phyloP scores from a whole-genome alignment of 2,329 filamentous ascomycete species.

The Emmonsiellopsis sp. region DNA sequence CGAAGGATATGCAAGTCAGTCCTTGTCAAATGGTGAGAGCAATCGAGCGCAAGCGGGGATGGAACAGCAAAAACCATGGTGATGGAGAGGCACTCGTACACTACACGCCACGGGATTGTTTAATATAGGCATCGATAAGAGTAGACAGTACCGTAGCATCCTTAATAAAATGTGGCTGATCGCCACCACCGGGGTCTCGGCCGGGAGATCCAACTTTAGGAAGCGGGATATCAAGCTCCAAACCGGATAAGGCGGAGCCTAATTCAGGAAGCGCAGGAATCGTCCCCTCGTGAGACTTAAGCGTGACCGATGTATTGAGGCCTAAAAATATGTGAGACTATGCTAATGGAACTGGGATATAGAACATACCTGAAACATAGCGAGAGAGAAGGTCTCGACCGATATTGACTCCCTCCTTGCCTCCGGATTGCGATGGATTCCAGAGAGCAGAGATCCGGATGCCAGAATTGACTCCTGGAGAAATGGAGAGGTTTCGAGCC shows the following conservation, averaged over 20 bases:
- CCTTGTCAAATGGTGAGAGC: neutral
- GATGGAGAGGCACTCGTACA: neutral
- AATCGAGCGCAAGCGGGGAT: neutral
- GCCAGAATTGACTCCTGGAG: constrained; percentile 61
- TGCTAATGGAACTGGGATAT: neutral
- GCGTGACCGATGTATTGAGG: constrained; percentile 68
- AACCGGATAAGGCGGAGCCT: constrained; percentile 60
- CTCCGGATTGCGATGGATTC: constrained; percentile 58
- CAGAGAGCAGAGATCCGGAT: constrained; percentile 61
- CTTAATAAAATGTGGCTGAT: constrained; percentile 62
- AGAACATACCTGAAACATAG: constrained; percentile 63
- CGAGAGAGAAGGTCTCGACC: constrained; percentile 70
- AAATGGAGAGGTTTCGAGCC: constrained; percentile 53
- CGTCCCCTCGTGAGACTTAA: constrained; percentile 60
- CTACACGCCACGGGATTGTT: constrained; percentile 3
- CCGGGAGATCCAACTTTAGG: constrained; percentile 53
- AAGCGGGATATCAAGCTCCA: constrained; percentile 62
- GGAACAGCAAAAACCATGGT: neutral
- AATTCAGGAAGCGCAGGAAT: constrained; percentile 66
- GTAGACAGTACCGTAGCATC: constrained; percentile 54
- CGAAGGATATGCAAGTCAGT: constrained; percentile 6
- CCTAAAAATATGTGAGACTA: constrained; percentile 31
- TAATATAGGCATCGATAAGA: constrained; percentile 13
- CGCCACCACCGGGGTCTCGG: constrained; percentile 31
- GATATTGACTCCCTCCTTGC: constrained; percentile 48